Evolutionary conservation across 345 rosid species (phyloP), one percentile per base, ranked within the genome.

Genomic region (Nephelium lappaceum): DNA sequence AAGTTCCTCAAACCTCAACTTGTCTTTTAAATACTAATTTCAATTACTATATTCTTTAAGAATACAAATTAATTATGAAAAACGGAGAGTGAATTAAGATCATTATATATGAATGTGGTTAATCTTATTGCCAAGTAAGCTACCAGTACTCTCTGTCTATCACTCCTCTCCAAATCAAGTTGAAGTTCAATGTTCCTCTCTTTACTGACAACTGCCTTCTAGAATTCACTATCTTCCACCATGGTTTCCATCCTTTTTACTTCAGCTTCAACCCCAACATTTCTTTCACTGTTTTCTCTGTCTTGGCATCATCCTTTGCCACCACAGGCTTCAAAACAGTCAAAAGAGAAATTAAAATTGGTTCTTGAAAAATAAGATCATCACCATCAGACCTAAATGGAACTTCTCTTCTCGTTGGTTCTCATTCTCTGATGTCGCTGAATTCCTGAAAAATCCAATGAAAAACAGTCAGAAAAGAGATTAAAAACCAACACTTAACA

Each of bases 341-440:
- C 89, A 80, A 75, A 1, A 51, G 18, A 58, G 11, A 49, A 57
- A 60, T 78, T 36, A 1, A 1, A 45, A 31, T 11, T 25, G n/a
- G 11, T 42, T 38, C 24, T 76, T n/a, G n/a, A n/a, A n/a, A n/a
- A n/a, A n/a, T n/a, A n/a, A n/a, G n/a, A n/a, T n/a, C n/a, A n/a
- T n/a, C 82, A 94, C 99, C 99, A 96, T 96, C 87, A 94, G 95
- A 94, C 94, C 99, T 92, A 96, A 94, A 86, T 88, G 94, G 78
- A 89, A 94, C 88, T 91, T 96, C 83, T 85, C 93, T 71, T 88
- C 96, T 24, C 83, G 81, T 70, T 80, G 89, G 31, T 72, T 90
- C 67, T 88, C 93, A 38, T 36, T 72, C 86, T 82, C 89, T 41
- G 76, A 55, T 16, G 65, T 87, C 58, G 88, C 79, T 24, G 82